Evolutionary conservation across 2,329 filamentous ascomycete genomes (phyloP).

Genomic region (Bipolaris oryzae): DNA sequence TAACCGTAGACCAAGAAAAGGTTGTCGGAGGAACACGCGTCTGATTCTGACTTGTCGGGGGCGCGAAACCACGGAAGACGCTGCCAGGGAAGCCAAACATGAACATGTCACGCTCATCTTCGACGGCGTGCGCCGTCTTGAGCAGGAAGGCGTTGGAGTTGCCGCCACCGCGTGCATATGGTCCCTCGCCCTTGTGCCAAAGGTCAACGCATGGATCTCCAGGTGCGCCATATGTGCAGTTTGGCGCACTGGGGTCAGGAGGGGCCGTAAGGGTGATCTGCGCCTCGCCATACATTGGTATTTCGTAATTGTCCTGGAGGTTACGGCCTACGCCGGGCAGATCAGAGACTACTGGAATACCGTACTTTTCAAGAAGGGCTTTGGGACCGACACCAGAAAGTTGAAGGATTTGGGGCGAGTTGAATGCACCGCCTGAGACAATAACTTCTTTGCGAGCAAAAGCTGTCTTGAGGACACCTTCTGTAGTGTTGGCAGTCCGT

Average conservation of each 20-base stretch:
- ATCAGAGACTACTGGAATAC: conserved; percentile 60
- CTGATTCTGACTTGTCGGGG: conserved; percentile 53
- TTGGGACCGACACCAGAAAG: conserved; percentile 65
- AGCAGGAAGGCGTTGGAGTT: conserved; percentile 60
- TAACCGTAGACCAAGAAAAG: conserved; percentile 58
- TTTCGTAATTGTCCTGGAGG: conserved; percentile 35
- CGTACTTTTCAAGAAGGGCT: conserved; percentile 57
- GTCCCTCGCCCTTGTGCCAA: conserved; percentile 25
- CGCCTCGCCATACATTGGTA: conserved; percentile 59
- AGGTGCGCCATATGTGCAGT: conserved; percentile 27
- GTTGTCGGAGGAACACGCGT: conserved; percentile 16
- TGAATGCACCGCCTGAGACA: conserved; percentile 58
- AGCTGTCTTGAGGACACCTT: conserved; percentile 10
- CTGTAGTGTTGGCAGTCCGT: conserved; percentile 20
- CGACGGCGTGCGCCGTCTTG: conserved; percentile 47
- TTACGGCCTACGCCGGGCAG: conserved; percentile 44
- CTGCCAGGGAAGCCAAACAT: conserved; percentile 56
- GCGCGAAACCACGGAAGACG: conserved; percentile 59
- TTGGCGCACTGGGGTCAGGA: conserved; percentile 10
- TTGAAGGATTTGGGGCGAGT: conserved; percentile 67
- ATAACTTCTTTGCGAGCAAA: conserved; percentile 32
- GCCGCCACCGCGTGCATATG: conserved; percentile 51
- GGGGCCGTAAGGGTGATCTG: conserved; percentile 6
- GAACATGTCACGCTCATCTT: conserved; percentile 58
- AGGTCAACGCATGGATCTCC: conserved; percentile 28